Conservation (phyloP, 176 grass and related monocot genomes). For the Guadua angustifolia region DNA sequence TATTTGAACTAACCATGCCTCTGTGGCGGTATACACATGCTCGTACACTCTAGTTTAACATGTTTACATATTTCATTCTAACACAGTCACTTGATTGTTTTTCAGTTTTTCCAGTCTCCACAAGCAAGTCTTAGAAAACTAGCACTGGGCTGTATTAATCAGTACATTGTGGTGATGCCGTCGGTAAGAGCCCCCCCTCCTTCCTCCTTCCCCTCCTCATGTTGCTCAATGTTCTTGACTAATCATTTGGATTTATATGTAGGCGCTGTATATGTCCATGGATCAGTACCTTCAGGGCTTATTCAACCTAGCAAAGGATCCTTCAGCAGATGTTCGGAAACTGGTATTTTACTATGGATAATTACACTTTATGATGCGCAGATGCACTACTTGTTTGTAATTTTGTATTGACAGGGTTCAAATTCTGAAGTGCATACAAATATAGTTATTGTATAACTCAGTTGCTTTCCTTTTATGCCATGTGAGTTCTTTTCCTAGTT, state of each 20-base stretch:
- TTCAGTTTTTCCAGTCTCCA: conserved; percentile 91
- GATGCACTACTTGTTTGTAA: conserved; percentile 28
- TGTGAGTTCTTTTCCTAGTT: conserved; percentile 22
- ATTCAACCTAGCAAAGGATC: conserved; percentile 83
- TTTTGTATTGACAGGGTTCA: conserved; percentile 11
- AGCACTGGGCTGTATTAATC: conserved; percentile 86
- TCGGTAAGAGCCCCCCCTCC: conserved; percentile 53
- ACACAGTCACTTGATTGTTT: not conserved
- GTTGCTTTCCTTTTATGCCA: conserved; percentile 5
- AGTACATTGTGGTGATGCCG: conserved; percentile 93
- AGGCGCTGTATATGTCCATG: conserved; percentile 94
- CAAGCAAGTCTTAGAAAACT: conserved; percentile 85
- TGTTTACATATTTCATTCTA: not conserved
- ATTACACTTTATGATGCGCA: not conserved
- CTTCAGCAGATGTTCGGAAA: conserved; percentile 91
- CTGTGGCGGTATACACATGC: not conserved
- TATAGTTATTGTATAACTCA: conserved; percentile 12
- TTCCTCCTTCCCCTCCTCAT: conserved; percentile 3
- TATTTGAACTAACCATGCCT: conserved; percentile 14
- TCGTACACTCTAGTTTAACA: conserved; percentile 5
- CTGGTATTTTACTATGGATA: conserved; percentile 54
- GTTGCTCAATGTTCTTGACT: conserved; percentile 15
- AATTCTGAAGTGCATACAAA: conserved; percentile 8
- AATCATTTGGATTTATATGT: conserved; percentile 33
- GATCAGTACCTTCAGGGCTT: conserved; percentile 96